Evolutionary conservation across 345 rosid genomes (phyloP).

Genomic region (Pistacia integerrima): DNA sequence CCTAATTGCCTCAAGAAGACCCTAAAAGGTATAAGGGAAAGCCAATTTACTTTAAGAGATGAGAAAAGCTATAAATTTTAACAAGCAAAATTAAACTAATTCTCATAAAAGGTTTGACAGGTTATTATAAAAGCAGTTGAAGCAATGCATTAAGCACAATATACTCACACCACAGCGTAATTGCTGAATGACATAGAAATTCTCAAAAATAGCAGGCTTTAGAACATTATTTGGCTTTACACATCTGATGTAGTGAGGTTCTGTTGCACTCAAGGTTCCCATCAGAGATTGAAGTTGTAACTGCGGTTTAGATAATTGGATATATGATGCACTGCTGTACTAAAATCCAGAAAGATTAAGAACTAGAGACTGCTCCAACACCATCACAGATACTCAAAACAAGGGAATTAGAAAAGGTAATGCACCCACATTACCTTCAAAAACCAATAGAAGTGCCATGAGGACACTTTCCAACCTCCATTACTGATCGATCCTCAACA

Average conservation of each 20-base stretch:
- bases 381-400: not conserved
- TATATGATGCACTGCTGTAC: not conserved
- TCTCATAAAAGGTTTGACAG: not conserved
- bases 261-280: slow-evolving; percentile 87
- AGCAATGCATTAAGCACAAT: slow-evolving; percentile 6
- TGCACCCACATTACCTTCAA: slow-evolving; percentile 58
- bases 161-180: slow-evolving; percentile 97
- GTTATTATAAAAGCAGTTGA: slow-evolving; percentile 4
- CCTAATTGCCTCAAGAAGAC: slow-evolving; percentile 95
- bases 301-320: slow-evolving; percentile 45
- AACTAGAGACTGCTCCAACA: not conserved
- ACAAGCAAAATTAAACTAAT: not conserved
- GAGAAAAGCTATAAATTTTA: too few relatives aligned
- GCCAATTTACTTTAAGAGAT: too few relatives aligned
- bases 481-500: too few relatives aligned
- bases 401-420: not conserved
- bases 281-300: slow-evolving; percentile 96
- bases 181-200: slow-evolving; percentile 84
- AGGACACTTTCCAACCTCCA: too few relatives aligned
- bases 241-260: slow-evolving; percentile 99
- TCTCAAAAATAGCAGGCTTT: slow-evolving; percentile 92
- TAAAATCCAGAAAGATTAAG: not conserved
- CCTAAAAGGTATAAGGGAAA: slow-evolving; percentile 30
- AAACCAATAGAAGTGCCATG: not conserved
- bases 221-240: slow-evolving; percentile 94